Percentiles rank a stretch among this genome's conserved stretches.
These are phyloP conservation scores for Linum lewisii DNA, from an alignment of 345 rosid genomes.

Conservation along the genomic window DNA sequence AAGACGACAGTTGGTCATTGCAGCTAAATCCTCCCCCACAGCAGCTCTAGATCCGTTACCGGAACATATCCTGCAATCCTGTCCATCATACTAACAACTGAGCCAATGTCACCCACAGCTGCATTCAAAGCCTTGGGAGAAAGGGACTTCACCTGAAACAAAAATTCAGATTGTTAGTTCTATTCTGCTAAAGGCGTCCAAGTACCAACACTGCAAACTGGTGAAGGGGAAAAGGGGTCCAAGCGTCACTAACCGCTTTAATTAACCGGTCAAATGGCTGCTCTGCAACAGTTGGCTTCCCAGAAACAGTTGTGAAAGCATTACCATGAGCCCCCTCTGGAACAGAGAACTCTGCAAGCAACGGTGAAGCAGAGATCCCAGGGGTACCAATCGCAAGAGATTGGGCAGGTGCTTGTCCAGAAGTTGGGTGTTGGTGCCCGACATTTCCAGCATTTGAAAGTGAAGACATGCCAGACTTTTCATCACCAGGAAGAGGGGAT, in stretches of 20 bases:
- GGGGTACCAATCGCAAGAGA: slow-evolving; percentile 96
- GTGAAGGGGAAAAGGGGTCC: slow-evolving; percentile 1
- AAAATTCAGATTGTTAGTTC: slow-evolving; percentile 9
- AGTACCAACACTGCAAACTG: slow-evolving; percentile 24
- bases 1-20: slow-evolving; percentile 82
- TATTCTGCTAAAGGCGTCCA: not conserved
- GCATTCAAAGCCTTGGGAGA: slow-evolving; percentile 62
- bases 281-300: slow-evolving; percentile 52
- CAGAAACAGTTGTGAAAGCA: slow-evolving; percentile 40
- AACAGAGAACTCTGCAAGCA: slow-evolving; percentile 72
- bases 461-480: slow-evolving; percentile 67
- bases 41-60: slow-evolving; percentile 96
- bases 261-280: slow-evolving; percentile 82
- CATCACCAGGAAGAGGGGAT: slow-evolving; percentile 84
- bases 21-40: slow-evolving; percentile 94
- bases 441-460: slow-evolving; percentile 53
- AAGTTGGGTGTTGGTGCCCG: slow-evolving; percentile 49
- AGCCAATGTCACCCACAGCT: slow-evolving; percentile 73
- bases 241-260: slow-evolving; percentile 53
- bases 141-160: slow-evolving; percentile 64
- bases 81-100: slow-evolving; percentile 87
- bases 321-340: slow-evolving; percentile 54
- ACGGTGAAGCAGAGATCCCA: slow-evolving; percentile 91
- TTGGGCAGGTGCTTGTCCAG: slow-evolving; percentile 44
- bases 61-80: slow-evolving; percentile 92